phyloP scores from a whole-genome alignment of 1,284 basidiomycete species.

The Sanghuangporus baumii region DNA sequence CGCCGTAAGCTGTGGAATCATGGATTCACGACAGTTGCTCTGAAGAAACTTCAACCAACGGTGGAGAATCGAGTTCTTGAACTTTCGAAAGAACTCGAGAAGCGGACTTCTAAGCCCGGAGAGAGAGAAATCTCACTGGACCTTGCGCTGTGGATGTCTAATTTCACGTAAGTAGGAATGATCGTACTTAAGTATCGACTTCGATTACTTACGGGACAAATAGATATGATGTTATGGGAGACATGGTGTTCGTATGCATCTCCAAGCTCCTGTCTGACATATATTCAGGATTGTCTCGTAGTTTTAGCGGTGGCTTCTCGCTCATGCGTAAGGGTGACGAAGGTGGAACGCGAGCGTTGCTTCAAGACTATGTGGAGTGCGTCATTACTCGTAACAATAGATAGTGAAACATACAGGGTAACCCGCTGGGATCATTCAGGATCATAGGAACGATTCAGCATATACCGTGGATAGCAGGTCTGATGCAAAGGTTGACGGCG shows the following conservation, averaged over 20 bases:
- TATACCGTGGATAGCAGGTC: conserved; percentile 6
- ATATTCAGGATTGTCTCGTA: conserved; percentile 10
- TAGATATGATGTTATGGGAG: conserved; percentile 35
- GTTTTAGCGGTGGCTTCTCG: conserved; percentile 22
- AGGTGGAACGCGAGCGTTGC: conserved; percentile 11
- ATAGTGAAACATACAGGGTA: neutral
- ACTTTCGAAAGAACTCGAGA: conserved; percentile 28
- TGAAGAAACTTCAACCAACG: conserved; percentile 35
- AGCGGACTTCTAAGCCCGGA: conserved; percentile 1
- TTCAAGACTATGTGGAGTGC: conserved; percentile 18
- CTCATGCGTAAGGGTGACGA: conserved; percentile 21
- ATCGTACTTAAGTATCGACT: neutral
- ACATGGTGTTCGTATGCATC: conserved; percentile 27
- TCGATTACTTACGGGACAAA: neutral
- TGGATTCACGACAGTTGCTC: conserved; percentile 32
- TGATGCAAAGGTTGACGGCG: neutral
- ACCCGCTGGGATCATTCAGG: neutral
- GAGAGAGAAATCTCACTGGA: conserved; percentile 21
- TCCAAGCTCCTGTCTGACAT: neutral
- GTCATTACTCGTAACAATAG: neutral
- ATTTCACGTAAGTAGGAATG: conserved; percentile 21
- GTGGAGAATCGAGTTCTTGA: conserved; percentile 29
- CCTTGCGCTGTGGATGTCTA: conserved; percentile 31
- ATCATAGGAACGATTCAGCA: conserved; percentile 4
- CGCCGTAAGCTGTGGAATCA: conserved; percentile 38